phyloP scores from a whole-genome alignment of 192 early-diverging fungal genomes.

The Podila horticola region DNA sequence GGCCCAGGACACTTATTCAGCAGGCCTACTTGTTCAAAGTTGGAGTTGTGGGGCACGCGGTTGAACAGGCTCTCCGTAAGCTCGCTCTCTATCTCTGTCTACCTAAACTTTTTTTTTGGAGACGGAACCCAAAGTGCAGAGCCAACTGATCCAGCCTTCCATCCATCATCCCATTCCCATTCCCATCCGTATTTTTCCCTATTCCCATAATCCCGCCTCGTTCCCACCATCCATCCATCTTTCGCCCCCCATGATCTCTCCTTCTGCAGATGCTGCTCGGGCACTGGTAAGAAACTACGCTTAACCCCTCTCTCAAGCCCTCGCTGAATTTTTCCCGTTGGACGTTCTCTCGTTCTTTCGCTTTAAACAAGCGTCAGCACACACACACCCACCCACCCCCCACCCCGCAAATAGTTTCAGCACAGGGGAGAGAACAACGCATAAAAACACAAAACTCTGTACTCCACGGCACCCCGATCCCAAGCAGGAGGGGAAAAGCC shows the following conservation, averaged over 20 bases:
- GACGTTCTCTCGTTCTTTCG: neutral
- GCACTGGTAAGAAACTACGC: constrained; percentile 23
- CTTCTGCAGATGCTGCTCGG: constrained; percentile 30
- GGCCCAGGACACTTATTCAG: too few species aligned
- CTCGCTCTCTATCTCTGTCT: too few species aligned
- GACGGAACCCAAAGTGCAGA: too few species aligned
- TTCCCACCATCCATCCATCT: neutral
- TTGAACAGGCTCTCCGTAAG: too few species aligned
- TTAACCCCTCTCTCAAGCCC: too few species aligned
- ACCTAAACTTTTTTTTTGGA: too few species aligned
- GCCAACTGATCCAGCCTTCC: neutral
- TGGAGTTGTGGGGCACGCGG: too few species aligned
- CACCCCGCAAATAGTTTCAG: constrained; percentile 6
- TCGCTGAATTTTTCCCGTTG: neutral
- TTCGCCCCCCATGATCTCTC: constrained; percentile 3
- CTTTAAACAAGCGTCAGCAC: neutral
- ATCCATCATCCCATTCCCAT: neutral
- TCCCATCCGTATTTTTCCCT: neutral
- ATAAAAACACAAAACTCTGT: neutral
- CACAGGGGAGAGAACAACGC: neutral
- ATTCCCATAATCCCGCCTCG: constrained; percentile 10
- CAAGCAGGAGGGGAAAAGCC: neutral
- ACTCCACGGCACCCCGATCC: neutral
- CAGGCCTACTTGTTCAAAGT: too few species aligned
- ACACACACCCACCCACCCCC: neutral